Evolutionary conservation across 257 asterid genomes (phyloP).

Genomic region (Solanum etuberosum): DNA sequence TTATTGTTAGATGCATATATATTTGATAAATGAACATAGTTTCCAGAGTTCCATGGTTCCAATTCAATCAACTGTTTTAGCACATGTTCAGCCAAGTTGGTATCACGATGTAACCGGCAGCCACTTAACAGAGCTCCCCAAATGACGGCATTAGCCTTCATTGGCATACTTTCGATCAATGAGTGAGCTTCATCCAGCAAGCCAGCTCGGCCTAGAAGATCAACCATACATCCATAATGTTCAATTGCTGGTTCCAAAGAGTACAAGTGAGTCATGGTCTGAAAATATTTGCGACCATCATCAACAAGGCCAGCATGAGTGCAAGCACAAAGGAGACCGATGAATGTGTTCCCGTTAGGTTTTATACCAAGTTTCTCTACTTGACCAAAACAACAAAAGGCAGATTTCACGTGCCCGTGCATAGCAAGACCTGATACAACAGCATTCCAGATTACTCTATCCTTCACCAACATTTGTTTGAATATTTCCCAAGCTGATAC

Average conservation of each 20-base stretch:
- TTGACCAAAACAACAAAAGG: constrained; percentile 28
- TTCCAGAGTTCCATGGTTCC: constrained; percentile 36
- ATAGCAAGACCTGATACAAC: constrained; percentile 31
- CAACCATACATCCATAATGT: constrained; percentile 46
- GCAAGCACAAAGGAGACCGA: constrained; percentile 37
- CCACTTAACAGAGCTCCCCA: constrained; percentile 46
- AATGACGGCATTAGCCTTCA: constrained; percentile 29
- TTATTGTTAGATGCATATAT: constrained; percentile 28
- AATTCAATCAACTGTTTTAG: constrained; percentile 24
- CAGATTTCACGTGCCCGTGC: constrained; percentile 29
- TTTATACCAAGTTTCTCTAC: constrained; percentile 20
- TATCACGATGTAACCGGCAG: constrained; percentile 34
- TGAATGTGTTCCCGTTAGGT: constrained; percentile 37
- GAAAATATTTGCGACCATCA: constrained; percentile 29
- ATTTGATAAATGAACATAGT: constrained; percentile 29
- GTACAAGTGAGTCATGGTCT: constrained; percentile 15
- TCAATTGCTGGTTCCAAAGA: constrained; percentile 18
- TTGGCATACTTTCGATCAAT: constrained; percentile 25
- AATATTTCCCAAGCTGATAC: constrained; percentile 26
- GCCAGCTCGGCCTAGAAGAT: constrained; percentile 42
- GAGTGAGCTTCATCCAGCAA: constrained; percentile 24
- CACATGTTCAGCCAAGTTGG: constrained; percentile 32
- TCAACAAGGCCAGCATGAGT: constrained; percentile 42
- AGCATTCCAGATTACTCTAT: constrained; percentile 33
- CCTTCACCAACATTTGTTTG: constrained; percentile 21